These are phyloP conservation scores for Arabidopsis arenosa DNA, from an alignment of 345 rosid species.

Conservation along the genomic window DNA sequence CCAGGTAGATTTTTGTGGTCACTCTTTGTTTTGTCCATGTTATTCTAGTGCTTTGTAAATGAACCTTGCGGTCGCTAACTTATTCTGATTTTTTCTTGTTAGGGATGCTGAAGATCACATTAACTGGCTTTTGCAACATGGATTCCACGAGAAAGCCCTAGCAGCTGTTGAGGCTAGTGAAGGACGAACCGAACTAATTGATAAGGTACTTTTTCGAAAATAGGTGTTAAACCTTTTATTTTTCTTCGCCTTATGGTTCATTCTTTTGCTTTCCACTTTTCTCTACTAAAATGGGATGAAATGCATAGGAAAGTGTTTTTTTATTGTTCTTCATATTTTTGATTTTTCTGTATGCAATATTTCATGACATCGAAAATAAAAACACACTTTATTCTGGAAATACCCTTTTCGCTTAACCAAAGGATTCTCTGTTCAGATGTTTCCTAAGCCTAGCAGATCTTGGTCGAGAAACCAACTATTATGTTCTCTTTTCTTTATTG, in stretches of 20 bases:
- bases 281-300: neutral
- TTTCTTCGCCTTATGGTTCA: conserved; percentile 9
- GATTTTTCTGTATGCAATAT: neutral
- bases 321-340: neutral
- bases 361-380: neutral
- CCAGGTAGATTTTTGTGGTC: conserved; percentile 65
- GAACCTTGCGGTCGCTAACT: neutral
- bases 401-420: neutral
- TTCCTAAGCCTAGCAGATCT: conserved; percentile 21
- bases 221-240: conserved; percentile 11
- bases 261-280: conserved; percentile 5
- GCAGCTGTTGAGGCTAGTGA: conserved; percentile 98
- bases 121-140: conserved; percentile 98
- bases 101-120: conserved; percentile 99
- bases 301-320: neutral
- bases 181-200: conserved; percentile 90
- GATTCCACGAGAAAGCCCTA: conserved; percentile 96
- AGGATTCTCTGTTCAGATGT: conserved; percentile 6
- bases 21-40: conserved; percentile 23
- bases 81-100: conserved; percentile 37
- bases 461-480: conserved; percentile 10
- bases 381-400: neutral
- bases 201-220: conserved; percentile 66
- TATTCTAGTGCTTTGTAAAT: conserved; percentile 24
- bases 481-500: neutral